Evolutionary conservation across 306 rosid genomes (phyloP).

Genomic region (Lotus japonicus): DNA sequence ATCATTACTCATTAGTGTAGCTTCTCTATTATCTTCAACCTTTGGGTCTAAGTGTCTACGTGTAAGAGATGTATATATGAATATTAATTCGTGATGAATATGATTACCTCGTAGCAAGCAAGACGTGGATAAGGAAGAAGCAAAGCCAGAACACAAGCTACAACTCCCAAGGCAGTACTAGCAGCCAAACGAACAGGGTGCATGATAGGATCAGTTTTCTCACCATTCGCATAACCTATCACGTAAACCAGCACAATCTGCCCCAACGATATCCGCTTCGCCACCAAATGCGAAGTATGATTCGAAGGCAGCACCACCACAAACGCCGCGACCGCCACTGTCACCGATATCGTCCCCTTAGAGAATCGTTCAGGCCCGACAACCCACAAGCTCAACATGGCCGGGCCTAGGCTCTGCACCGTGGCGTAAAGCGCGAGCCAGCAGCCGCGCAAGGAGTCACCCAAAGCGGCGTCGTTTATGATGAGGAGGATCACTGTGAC

Average conservation of each 20-base stretch:
- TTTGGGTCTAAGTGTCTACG: no score
- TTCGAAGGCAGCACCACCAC: conserved; percentile 50
- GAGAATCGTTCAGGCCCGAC: conserved; percentile 39
- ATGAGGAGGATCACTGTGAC: conserved; percentile 50
- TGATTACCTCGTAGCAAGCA: conserved; percentile 47
- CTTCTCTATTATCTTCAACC: no score
- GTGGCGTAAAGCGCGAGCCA: conserved; percentile 54
- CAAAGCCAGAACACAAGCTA: conserved; percentile 47
- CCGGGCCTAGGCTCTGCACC: conserved; percentile 41
- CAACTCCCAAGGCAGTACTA: conserved; percentile 38
- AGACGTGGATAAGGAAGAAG: conserved; percentile 59
- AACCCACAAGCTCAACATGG: conserved; percentile 45
- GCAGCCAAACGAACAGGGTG: conserved; percentile 52
- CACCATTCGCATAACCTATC: conserved; percentile 31
- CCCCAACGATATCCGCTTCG: conserved; percentile 57
- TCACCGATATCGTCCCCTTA: conserved; percentile 27
- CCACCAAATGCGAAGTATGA: conserved; percentile 34
- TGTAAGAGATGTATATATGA: no score
- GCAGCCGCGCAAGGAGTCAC: conserved; percentile 45
- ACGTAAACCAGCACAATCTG: conserved; percentile 66
- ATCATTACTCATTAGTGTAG: no score
- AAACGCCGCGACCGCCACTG: conserved; percentile 46
- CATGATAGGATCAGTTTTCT: conserved; percentile 28
- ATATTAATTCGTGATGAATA: no score
- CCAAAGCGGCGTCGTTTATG: conserved; percentile 45